Evolutionary conservation across 768 basidiomycete genomes (phyloP), one percentile per base, ranked within the genome.

Genomic region (Tremella mesenterica): DNA sequence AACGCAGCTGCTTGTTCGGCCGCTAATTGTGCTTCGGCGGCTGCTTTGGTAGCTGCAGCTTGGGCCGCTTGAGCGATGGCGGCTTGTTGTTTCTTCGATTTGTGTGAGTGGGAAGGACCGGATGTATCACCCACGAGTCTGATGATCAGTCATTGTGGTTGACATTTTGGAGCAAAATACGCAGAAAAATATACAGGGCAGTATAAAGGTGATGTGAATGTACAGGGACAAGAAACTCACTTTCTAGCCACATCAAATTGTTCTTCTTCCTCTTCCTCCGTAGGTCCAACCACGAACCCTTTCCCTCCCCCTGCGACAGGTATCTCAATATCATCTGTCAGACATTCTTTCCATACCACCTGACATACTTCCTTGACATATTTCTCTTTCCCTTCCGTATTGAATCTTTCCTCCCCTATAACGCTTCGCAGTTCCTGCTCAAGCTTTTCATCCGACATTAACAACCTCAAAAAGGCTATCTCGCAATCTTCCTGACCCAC

Each of bases 171-270:
- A n/a, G n/a, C n/a, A n/a, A n/a, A n/a, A n/a, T n/a, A n/a, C n/a
- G n/a, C n/a, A n/a, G n/a, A n/a, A n/a, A n/a, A n/a, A n/a, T n/a
- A n/a, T n/a, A n/a, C n/a, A n/a, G n/a, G n/a, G n/a, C n/a, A n/a
- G n/a, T n/a, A n/a, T n/a, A n/a, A n/a, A n/a, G n/a, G 13, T 3
- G 45, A 31, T 16, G 27, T 13, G 28, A 28, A 20, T 16, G 21
- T 18, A 25, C 16, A 26, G 12, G 21, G 27, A 9, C 4, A 16
- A 6, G n/a, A n/a, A 4, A 58, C 68, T 53, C 39, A 73, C 69
- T 65, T 67, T 36, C 70, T 69, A 6, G 71, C 67, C 4, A 73
- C 65, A 39, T 73, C 67, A 44, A 73, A 64, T 33, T 61, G 62
- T 31, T 67, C 67, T 31, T 69, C 64, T 9, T 69, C 66, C 8